Percentiles rank a stretch among this genome's conserved stretches.
Evolutionary conservation across 2,329 filamentous ascomycete species (phyloP).

Genomic region (Sarocladium brachiariae): DNA sequence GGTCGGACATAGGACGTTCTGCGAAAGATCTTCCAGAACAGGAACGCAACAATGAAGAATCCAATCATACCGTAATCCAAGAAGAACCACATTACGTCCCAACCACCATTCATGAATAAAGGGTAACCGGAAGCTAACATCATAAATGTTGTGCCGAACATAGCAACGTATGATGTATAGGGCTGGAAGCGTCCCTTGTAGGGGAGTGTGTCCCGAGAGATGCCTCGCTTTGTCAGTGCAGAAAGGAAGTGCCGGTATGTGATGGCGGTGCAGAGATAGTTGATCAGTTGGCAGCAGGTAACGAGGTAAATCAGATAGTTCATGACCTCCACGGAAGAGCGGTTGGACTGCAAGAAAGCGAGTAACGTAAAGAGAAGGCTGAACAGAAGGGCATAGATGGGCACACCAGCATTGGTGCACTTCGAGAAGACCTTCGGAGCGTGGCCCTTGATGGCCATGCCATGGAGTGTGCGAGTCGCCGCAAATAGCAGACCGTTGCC

Average conservation of each 20-base stretch:
- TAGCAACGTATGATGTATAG: slow-evolving; percentile 14
- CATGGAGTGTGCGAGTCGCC: slow-evolving; percentile 50
- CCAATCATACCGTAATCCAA: slow-evolving; percentile 12
- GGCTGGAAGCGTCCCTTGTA: slow-evolving; percentile 14
- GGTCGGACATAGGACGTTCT: slow-evolving; percentile 12
- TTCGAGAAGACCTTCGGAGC: slow-evolving; percentile 31
- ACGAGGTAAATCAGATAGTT: slow-evolving; percentile 13
- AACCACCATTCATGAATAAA: slow-evolving; percentile 12
- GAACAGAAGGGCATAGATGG: slow-evolving; percentile 15
- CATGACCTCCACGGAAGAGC: slow-evolving; percentile 13
- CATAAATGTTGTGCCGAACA: slow-evolving; percentile 13
- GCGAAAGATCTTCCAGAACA: slow-evolving; percentile 12
- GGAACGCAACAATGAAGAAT: slow-evolving; percentile 12
- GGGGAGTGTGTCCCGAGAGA: slow-evolving; percentile 12
- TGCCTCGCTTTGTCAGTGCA: slow-evolving; percentile 10
- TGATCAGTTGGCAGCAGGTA: slow-evolving; percentile 14
- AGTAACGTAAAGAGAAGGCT: slow-evolving; percentile 15
- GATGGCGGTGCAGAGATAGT: slow-evolving; percentile 14
- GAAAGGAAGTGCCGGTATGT: slow-evolving; percentile 14
- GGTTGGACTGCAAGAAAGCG: slow-evolving; percentile 14
- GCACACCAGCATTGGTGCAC: slow-evolving; percentile 22
- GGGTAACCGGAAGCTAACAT: slow-evolving; percentile 12
- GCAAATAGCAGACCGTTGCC: slow-evolving; percentile 55
- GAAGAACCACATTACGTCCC: slow-evolving; percentile 15
- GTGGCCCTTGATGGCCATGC: slow-evolving; percentile 45